A percentile compares a stretch with the other conserved stretches of the same genome.
phyloP scores from a whole-genome alignment of 2,329 filamentous ascomycete species.

The Alternaria postmessia region DNA sequence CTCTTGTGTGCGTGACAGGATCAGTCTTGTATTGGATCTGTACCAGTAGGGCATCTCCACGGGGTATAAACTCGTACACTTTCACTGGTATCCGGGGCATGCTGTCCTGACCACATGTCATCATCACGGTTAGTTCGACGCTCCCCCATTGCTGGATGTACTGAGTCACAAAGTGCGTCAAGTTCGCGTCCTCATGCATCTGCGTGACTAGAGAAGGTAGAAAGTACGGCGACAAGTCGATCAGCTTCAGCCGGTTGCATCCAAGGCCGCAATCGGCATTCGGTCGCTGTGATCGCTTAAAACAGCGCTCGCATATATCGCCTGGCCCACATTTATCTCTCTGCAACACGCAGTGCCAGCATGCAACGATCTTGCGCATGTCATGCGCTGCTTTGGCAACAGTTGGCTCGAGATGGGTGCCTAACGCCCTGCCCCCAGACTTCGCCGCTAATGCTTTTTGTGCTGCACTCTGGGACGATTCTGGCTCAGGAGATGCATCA shows the following conservation, averaged over 20 bases:
- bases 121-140: constrained; percentile 51
- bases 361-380: constrained; percentile 58
- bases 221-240: constrained; percentile 55
- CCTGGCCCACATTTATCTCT: constrained; percentile 56
- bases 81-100: constrained; percentile 56
- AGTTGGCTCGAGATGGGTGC: constrained; percentile 47
- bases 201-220: constrained; percentile 52
- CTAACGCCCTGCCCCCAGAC: constrained; percentile 50
- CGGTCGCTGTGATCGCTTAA: constrained; percentile 49
- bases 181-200: constrained; percentile 55
- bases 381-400: constrained; percentile 53
- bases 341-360: constrained; percentile 59
- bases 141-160: constrained; percentile 51
- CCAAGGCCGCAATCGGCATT: constrained; percentile 54
- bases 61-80: constrained; percentile 57
- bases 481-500: constrained; percentile 39
- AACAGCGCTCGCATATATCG: constrained; percentile 50
- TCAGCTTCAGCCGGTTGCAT: constrained; percentile 57
- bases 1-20: constrained; percentile 40
- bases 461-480: constrained; percentile 25
- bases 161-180: constrained; percentile 51
- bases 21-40: constrained; percentile 57
- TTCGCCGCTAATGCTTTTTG: constrained; percentile 37
- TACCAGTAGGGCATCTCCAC: constrained; percentile 49
- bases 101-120: constrained; percentile 53